These are phyloP conservation scores for Bryum argenteum DNA, from an alignment of 225 moss, liverwort and hornwort species.

Conservation along the genomic window DNA sequence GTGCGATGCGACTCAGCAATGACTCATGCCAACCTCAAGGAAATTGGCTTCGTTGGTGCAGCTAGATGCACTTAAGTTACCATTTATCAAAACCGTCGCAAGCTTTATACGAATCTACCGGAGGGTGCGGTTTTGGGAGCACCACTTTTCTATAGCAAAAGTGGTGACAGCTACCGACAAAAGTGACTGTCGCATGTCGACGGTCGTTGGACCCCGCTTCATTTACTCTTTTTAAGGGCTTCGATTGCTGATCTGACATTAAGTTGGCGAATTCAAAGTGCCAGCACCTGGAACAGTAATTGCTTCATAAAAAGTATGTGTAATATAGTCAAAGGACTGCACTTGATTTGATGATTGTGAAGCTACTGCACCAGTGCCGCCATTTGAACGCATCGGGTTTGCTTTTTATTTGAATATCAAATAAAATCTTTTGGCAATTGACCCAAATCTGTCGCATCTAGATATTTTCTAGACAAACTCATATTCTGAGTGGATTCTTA, in stretches of 20 bases:
- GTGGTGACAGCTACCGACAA: not conserved
- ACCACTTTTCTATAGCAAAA: not conserved
- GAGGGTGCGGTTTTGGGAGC: not conserved
- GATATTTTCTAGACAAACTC: too few relatives aligned
- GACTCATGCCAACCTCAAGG: not conserved
- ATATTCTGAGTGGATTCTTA: too few relatives aligned
- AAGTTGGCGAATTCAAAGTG: not conserved
- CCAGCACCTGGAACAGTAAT: not conserved
- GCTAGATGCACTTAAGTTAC: not conserved
- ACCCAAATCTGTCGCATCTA: too few relatives aligned
- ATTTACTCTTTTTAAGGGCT: not conserved
- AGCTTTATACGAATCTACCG: too few relatives aligned
- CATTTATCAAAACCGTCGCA: constrained; percentile 15
- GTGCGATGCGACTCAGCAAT: too few relatives aligned
- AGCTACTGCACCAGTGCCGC: not conserved
- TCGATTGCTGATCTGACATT: not conserved
- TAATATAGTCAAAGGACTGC: not conserved
- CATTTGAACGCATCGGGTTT: not conserved
- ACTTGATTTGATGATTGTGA: not conserved
- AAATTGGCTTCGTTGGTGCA: not conserved
- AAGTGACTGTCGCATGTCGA: not conserved
- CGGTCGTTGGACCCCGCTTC: not conserved
- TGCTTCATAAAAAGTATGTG: not conserved
- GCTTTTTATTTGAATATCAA: too few relatives aligned
- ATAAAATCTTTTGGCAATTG: too few relatives aligned